Percentiles rank a stretch among this genome's conserved stretches.
Evolutionary conservation across 139 green algal species (phyloP).

Genomic region (Raphidocelis subcapitata): DNA sequence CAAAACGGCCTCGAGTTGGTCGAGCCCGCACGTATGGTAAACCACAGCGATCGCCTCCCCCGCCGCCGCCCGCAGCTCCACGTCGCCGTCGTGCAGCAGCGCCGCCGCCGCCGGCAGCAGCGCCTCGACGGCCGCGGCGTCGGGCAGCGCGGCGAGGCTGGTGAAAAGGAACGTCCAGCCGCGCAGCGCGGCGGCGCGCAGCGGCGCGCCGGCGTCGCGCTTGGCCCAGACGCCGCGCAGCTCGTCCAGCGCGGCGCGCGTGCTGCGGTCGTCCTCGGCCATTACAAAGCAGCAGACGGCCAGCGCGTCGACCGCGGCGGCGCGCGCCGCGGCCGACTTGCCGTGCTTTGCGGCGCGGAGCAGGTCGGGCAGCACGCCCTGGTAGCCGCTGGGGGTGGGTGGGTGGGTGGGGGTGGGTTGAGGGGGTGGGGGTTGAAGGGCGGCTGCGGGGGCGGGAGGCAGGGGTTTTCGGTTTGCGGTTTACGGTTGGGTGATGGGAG

Average conservation of each 20-base stretch:
- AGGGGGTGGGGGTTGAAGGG: not conserved
- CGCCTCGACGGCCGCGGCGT: constrained; percentile 36
- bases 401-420: not conserved
- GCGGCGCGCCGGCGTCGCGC: constrained; percentile 24
- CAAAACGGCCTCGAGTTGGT: constrained; percentile 7
- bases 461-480: not conserved
- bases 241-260: constrained; percentile 40
- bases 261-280: constrained; percentile 42
- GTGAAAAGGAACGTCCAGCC: constrained; percentile 71
- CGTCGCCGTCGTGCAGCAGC: constrained; percentile 28
- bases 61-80: constrained; percentile 42
- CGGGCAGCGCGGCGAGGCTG: constrained; percentile 34
- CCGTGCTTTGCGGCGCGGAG: constrained; percentile 30
- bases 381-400: constrained; percentile 37
- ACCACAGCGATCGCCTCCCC: constrained; percentile 67
- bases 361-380: constrained; percentile 41
- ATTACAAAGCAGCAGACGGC: constrained; percentile 56
- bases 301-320: constrained; percentile 51
- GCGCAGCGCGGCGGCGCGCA: constrained; percentile 44
- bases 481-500: not conserved
- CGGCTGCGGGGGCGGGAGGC: not conserved
- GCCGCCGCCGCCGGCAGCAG: constrained; percentile 37
- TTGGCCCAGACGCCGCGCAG: constrained; percentile 42
- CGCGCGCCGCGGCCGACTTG: constrained; percentile 25
- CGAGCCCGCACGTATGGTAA: constrained; percentile 47